phyloP scores from a whole-genome alignment of 495 filamentous ascomycete species.

The Chlorociboria aeruginascens region DNA sequence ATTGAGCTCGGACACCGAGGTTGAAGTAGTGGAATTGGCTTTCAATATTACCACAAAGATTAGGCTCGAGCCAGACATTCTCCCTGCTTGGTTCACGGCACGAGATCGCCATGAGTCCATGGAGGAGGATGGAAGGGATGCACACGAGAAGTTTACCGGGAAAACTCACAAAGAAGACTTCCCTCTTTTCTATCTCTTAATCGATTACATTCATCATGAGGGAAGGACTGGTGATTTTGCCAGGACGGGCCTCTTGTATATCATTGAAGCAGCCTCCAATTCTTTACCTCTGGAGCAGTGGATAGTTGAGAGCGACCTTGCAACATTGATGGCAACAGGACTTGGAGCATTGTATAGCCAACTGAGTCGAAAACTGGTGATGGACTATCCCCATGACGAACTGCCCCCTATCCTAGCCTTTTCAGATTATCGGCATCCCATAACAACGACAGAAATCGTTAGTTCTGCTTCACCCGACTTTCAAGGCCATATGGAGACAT shows the following conservation, averaged over 20 bases:
- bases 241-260: slow-evolving; percentile 86
- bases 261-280: slow-evolving; percentile 84
- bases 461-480: slow-evolving; percentile 57
- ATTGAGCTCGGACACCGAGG: slow-evolving; percentile 59
- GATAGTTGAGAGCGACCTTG: slow-evolving; percentile 94
- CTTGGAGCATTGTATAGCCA: slow-evolving; percentile 94
- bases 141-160: slow-evolving; percentile 61
- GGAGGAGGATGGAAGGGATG: slow-evolving; percentile 23
- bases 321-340: slow-evolving; percentile 93
- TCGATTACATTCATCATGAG: slow-evolving; percentile 93
- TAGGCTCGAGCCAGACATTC: slow-evolving; percentile 68
- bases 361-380: slow-evolving; percentile 63
- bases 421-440: slow-evolving; percentile 64
- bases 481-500: slow-evolving; percentile 74
- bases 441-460: slow-evolving; percentile 52
- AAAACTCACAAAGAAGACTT: slow-evolving; percentile 87
- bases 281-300: slow-evolving; percentile 78
- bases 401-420: slow-evolving; percentile 73
- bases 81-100: slow-evolving; percentile 77
- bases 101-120: slow-evolving; percentile 19
- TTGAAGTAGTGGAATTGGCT: slow-evolving; percentile 74
- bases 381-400: slow-evolving; percentile 47
- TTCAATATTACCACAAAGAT: slow-evolving; percentile 96
- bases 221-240: slow-evolving; percentile 92
- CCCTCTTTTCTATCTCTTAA: slow-evolving; percentile 84